A percentile compares a stretch with the other conserved stretches of the same genome.
Evolutionary conservation across 495 filamentous ascomycete genomes (phyloP).

Genomic region (Penicillium taxi): DNA sequence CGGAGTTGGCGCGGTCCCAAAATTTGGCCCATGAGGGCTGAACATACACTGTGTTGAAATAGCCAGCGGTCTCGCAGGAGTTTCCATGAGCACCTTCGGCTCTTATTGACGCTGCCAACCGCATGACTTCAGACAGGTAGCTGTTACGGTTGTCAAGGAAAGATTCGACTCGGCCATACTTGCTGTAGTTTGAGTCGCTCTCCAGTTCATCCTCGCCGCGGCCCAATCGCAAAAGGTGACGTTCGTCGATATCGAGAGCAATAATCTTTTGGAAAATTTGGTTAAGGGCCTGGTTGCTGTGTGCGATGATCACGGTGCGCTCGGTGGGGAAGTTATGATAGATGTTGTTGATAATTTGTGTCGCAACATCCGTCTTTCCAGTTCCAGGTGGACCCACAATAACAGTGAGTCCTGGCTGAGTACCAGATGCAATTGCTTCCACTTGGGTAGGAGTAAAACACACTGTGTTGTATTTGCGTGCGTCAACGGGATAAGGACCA

Average conservation of each 20-base stretch:
- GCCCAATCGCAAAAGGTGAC: constrained; percentile 85
- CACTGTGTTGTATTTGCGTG: constrained; percentile 72
- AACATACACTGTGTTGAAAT: constrained; percentile 91
- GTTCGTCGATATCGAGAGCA: constrained; percentile 87
- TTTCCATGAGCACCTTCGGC: constrained; percentile 88
- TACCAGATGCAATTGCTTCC: constrained; percentile 87
- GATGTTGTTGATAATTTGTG: constrained; percentile 97
- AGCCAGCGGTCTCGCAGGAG: constrained; percentile 92
- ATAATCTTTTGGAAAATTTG: constrained; percentile 99
- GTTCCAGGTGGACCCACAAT: constrained; percentile 95
- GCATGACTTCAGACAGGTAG: constrained; percentile 77
- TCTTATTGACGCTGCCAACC: constrained; percentile 71
- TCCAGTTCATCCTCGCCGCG: constrained; percentile 93
- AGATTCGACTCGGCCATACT: constrained; percentile 88
- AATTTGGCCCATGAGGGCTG: constrained; percentile 84
- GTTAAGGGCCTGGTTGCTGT: constrained; percentile 96
- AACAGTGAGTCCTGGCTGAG: constrained; percentile 88
- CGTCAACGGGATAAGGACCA: constrained; percentile 85
- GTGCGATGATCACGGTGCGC: constrained; percentile 85
- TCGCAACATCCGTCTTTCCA: constrained; percentile 96
- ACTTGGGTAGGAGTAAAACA: constrained; percentile 88
- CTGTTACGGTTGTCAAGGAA: constrained; percentile 82
- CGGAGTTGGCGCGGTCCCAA: constrained; percentile 49
- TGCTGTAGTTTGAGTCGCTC: constrained; percentile 82
- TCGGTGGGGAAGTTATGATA: constrained; percentile 96